phyloP scores from a whole-genome alignment of 1,284 basidiomycete genomes.

The Leccinum angustisporum region DNA sequence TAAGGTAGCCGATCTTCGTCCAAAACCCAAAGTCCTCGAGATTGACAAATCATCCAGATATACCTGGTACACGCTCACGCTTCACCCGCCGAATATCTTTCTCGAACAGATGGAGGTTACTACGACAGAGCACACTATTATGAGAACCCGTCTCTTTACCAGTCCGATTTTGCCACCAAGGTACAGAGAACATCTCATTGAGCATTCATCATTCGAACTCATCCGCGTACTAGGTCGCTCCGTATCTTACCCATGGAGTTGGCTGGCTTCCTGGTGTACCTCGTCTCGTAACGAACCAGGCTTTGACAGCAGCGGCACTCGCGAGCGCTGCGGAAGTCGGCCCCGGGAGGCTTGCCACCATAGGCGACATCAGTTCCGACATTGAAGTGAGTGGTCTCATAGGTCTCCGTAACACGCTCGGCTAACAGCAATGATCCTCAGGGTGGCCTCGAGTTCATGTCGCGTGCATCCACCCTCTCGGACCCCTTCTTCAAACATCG shows the following conservation, averaged over 20 bases:
- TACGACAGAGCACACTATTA: slow-evolving; percentile 83
- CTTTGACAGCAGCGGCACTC: slow-evolving; percentile 59
- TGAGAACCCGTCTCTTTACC: slow-evolving; percentile 60
- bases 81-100: slow-evolving; percentile 68
- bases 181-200: slow-evolving; percentile 42
- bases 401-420: neutral
- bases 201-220: neutral
- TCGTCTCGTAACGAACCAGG: slow-evolving; percentile 70
- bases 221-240: slow-evolving; percentile 59
- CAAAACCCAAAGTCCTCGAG: neutral
- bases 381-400: slow-evolving; percentile 50
- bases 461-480: slow-evolving; percentile 72
- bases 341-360: slow-evolving; percentile 64
- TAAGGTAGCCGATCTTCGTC: slow-evolving; percentile 38
- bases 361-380: slow-evolving; percentile 86
- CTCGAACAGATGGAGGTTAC: too few species aligned
- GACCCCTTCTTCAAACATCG: slow-evolving; percentile 66
- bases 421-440: slow-evolving; percentile 27
- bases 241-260: slow-evolving; percentile 82
- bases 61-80: slow-evolving; percentile 83
- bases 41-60: slow-evolving; percentile 46
- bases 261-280: slow-evolving; percentile 82
- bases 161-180: slow-evolving; percentile 67
- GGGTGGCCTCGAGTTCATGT: slow-evolving; percentile 85
- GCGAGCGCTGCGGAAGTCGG: slow-evolving; percentile 48